phyloP scores from a whole-genome alignment of 345 rosid species.

The Turritis glabra region DNA sequence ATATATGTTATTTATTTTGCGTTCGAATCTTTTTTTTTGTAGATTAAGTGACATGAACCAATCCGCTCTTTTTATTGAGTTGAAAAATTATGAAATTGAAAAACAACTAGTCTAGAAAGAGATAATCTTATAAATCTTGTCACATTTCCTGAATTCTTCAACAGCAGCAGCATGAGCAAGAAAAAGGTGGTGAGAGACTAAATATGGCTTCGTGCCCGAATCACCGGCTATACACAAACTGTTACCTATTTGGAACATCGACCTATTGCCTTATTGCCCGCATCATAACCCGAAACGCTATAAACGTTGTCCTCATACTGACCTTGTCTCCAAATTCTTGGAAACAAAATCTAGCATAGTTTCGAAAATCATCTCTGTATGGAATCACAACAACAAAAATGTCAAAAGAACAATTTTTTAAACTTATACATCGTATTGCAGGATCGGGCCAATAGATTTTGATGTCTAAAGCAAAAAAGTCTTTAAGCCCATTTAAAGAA shows the following conservation, averaged over 20 bases:
- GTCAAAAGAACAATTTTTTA: background rate
- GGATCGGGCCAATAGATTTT: no score
- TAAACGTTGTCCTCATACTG: constrained; percentile 44
- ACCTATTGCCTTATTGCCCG: constrained; percentile 38
- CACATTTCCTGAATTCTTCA: constrained; percentile 30
- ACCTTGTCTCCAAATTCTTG: constrained; percentile 50
- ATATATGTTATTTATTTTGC: background rate
- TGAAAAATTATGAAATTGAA: no score
- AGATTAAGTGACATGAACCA: background rate
- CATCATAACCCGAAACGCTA: constrained; percentile 39
- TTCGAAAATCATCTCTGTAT: constrained; percentile 30
- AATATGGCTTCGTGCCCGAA: constrained; percentile 34
- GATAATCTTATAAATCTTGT: constrained; percentile 20
- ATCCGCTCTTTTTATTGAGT: background rate
- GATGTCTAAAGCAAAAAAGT: no score
- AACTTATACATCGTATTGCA: background rate
- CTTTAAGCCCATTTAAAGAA: no score
- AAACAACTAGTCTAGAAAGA: background rate
- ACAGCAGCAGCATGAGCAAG: constrained; percentile 36
- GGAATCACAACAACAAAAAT: background rate
- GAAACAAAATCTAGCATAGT: constrained; percentile 41
- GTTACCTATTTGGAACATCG: constrained; percentile 40
- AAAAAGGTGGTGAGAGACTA: constrained; percentile 38
- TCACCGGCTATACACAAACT: constrained; percentile 36
- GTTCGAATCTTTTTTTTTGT: background rate